A percentile compares a stretch with the other conserved stretches of the same genome.
These are phyloP conservation scores for Diaporthe aspalathi DNA, from an alignment of 2,329 filamentous ascomycete genomes.

Conservation along the genomic window DNA sequence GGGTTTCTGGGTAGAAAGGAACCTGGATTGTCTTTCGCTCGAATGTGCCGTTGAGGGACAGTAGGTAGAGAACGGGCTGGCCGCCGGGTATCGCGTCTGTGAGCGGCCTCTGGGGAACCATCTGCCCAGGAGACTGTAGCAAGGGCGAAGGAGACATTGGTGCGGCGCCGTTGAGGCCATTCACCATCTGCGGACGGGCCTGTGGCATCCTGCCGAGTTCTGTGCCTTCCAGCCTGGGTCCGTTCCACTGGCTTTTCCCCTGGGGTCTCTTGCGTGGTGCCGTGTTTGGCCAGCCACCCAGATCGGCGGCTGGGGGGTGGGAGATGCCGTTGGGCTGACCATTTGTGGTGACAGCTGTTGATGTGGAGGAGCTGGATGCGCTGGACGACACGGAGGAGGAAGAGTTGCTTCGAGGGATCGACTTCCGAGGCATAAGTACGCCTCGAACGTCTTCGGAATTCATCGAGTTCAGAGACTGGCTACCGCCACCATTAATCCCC, in stretches of 20 bases:
- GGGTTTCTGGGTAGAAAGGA: slow-evolving; percentile 91
- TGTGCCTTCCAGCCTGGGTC: slow-evolving; percentile 59
- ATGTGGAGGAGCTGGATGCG: slow-evolving; percentile 68
- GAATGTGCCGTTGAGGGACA: slow-evolving; percentile 95
- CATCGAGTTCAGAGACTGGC: slow-evolving; percentile 70
- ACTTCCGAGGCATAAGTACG: slow-evolving; percentile 92
- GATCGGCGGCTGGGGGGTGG: slow-evolving; percentile 58
- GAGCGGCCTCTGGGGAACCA: slow-evolving; percentile 67
- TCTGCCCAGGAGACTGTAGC: slow-evolving; percentile 52
- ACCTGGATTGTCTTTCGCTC: slow-evolving; percentile 96
- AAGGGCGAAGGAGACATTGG: slow-evolving; percentile 53
- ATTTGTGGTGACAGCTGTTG: slow-evolving; percentile 73
- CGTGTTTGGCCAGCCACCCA: slow-evolving; percentile 63
- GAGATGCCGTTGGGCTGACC: slow-evolving; percentile 70
- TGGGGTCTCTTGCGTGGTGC: slow-evolving; percentile 64
- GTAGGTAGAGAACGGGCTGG: slow-evolving; percentile 83
- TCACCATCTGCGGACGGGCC: slow-evolving; percentile 52
- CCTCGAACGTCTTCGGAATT: slow-evolving; percentile 85
- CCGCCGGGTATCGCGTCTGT: slow-evolving; percentile 70
- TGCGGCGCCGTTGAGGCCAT: slow-evolving; percentile 57
- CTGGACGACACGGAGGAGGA: slow-evolving; percentile 85
- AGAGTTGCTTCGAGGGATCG: slow-evolving; percentile 86
- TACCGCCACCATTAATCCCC: slow-evolving; percentile 65
- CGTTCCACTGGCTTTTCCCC: slow-evolving; percentile 62
- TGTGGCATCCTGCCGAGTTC: slow-evolving; percentile 59